Percentiles rank a stretch among this genome's conserved stretches.
phyloP scores from a whole-genome alignment of 768 basidiomycete genomes.

The Strobilomyces echinocephalus region DNA sequence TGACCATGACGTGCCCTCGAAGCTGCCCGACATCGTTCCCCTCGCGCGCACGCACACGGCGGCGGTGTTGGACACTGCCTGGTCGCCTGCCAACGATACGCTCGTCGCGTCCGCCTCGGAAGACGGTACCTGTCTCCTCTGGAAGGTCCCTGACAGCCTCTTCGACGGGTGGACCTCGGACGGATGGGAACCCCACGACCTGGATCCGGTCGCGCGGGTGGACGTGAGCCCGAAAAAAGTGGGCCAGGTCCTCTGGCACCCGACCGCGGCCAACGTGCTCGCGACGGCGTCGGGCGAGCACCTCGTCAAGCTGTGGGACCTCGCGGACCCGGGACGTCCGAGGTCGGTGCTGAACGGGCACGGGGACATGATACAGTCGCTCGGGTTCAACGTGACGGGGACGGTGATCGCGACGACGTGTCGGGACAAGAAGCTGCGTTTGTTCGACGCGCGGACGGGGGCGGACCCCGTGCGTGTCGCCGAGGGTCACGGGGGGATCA shows the following conservation, averaged over 20 bases:
- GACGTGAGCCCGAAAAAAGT: conserved; percentile 82
- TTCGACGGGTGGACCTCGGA: conserved; percentile 89
- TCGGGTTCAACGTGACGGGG: conserved; percentile 80
- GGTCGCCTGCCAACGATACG: conserved; percentile 91
- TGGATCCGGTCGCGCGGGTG: conserved; percentile 80
- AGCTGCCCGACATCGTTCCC: conserved; percentile 89
- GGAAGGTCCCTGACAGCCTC: conserved; percentile 63
- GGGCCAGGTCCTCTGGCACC: conserved; percentile 92
- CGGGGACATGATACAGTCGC: conserved; percentile 80
- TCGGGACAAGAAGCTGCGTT: conserved; percentile 84
- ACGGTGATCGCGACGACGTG: conserved; percentile 83
- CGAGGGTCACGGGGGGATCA: conserved; percentile 92
- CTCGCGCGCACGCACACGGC: conserved; percentile 84
- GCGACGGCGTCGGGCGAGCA: conserved; percentile 82
- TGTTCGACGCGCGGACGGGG: conserved; percentile 88
- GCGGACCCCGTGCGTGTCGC: conserved; percentile 74
- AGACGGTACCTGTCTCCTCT: conserved; percentile 90
- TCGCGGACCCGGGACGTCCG: conserved; percentile 66
- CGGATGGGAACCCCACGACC: conserved; percentile 74
- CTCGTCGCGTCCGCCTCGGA: conserved; percentile 90
- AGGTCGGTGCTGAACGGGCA: conserved; percentile 65
- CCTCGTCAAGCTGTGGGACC: conserved; percentile 87
- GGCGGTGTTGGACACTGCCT: conserved; percentile 89
- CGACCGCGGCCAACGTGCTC: conserved; percentile 81
- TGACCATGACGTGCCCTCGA: conserved; percentile 55